phyloP scores from a whole-genome alignment of 2,329 filamentous ascomycete species.

The Diaporthe citrichinensis region DNA sequence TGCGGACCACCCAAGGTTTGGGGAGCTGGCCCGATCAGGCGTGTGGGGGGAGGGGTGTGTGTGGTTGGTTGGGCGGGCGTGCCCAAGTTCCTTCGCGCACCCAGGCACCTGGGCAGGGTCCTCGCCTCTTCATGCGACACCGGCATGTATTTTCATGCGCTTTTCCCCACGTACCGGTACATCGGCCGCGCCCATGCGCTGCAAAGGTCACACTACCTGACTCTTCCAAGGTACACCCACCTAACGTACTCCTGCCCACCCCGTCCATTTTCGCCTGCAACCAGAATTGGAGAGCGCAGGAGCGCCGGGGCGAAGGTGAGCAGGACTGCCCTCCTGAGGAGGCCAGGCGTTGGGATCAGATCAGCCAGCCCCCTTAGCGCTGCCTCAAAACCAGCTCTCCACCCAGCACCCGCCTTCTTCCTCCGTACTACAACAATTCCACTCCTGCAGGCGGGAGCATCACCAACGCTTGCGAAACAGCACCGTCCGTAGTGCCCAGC shows the following conservation, averaged over 20 bases:
- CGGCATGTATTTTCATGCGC: conserved; percentile 48
- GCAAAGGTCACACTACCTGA: conserved; percentile 37
- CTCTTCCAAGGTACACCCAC: conserved; percentile 8
- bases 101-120: conserved; percentile 28
- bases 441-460: conserved; percentile 11
- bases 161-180: conserved; percentile 50
- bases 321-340: conserved; percentile 43
- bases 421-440: conserved; percentile 34
- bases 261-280: conserved; percentile 32
- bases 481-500: neutral
- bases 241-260: conserved; percentile 31
- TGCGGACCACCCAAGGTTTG: conserved; percentile 24
- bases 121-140: conserved; percentile 44
- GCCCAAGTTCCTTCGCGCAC: conserved; percentile 18
- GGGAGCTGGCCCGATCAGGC: conserved; percentile 30
- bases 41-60: conserved; percentile 21
- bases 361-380: conserved; percentile 42
- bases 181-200: conserved; percentile 45
- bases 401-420: conserved; percentile 33
- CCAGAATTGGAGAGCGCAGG: conserved; percentile 26
- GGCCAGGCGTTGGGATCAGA: conserved; percentile 26
- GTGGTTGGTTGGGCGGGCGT: conserved; percentile 13
- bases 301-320: conserved; percentile 38
- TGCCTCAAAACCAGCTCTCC: conserved; percentile 40
- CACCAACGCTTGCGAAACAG: conserved; percentile 4